Percentiles rank a stretch among this genome's conserved stretches.
Evolutionary conservation across 257 asterid genomes (phyloP).

Genomic region (Thymus mandschuricus): DNA sequence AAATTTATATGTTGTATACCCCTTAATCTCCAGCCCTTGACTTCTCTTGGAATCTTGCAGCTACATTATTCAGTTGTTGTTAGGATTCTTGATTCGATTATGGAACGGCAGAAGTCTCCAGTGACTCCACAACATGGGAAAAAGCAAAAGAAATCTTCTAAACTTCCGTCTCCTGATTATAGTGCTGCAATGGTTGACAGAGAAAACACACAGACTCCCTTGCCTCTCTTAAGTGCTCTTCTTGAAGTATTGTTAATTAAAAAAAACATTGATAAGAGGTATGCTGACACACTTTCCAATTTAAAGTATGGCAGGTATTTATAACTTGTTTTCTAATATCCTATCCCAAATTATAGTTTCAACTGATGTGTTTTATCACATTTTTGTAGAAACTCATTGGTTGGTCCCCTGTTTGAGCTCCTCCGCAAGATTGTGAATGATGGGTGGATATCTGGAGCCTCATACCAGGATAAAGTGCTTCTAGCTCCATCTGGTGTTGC

Average conservation of each 20-base stretch:
- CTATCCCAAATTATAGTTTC: slow-evolving; percentile 16
- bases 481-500: slow-evolving; percentile 40
- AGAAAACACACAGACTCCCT: slow-evolving; percentile 48
- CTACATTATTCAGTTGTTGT: slow-evolving; percentile 50
- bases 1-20: slow-evolving; percentile 13
- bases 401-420: slow-evolving; percentile 75
- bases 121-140: slow-evolving; percentile 47
- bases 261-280: slow-evolving; percentile 78
- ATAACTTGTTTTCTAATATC: slow-evolving; percentile 2
- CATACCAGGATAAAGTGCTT: slow-evolving; percentile 40
- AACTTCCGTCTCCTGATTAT: slow-evolving; percentile 36
- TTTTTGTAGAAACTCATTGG: slow-evolving; percentile 65
- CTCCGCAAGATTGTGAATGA: slow-evolving; percentile 52
- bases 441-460: slow-evolving; percentile 46
- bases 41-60: slow-evolving; percentile 55
- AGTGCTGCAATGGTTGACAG: slow-evolving; percentile 36
- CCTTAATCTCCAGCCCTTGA: slow-evolving; percentile 15
- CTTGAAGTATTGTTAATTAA: slow-evolving; percentile 82
- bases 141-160: slow-evolving; percentile 60
- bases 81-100: slow-evolving; percentile 56
- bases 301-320: slow-evolving; percentile 17
- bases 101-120: slow-evolving; percentile 42
- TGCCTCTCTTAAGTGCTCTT: slow-evolving; percentile 59
- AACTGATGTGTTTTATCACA: slow-evolving; percentile 30
- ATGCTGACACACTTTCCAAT: slow-evolving; percentile 22